phyloP scores from a whole-genome alignment of 225 moss, liverwort and hornwort species.

The Bryum argenteum region DNA sequence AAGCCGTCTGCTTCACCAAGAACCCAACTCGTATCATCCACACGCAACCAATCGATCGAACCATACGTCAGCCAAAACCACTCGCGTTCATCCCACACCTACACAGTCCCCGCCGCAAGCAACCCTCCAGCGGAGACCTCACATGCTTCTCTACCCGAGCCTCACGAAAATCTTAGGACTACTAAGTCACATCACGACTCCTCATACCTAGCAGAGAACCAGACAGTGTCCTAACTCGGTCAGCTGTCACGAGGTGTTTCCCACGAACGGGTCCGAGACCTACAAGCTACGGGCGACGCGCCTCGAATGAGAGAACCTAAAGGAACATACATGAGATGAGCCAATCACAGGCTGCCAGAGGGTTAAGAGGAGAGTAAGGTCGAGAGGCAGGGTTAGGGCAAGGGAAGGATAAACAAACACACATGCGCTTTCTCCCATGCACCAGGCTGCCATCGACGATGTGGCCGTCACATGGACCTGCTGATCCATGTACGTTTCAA shows the following conservation, averaged over 20 bases:
- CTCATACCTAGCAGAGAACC: slow-evolving; percentile 4
- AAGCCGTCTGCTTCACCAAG: neutral
- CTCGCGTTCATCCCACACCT: neutral
- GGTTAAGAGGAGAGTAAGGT: slow-evolving; percentile 65
- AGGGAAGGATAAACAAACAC: slow-evolving; percentile 99
- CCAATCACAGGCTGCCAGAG: slow-evolving; percentile 87
- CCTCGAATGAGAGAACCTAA: slow-evolving; percentile 46
- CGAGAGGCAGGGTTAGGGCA: slow-evolving; percentile 98
- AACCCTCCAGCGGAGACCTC: slow-evolving; percentile 16
- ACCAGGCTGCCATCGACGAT: slow-evolving; percentile 99
- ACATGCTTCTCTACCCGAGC: slow-evolving; percentile 1
- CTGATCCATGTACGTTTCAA: slow-evolving; percentile 99
- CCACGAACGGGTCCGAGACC: slow-evolving; percentile 36
- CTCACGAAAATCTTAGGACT: slow-evolving; percentile 7
- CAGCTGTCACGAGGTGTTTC: slow-evolving; percentile 15
- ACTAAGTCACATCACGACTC: slow-evolving; percentile 24
- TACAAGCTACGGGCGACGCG: slow-evolving; percentile 49
- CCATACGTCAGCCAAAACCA: neutral
- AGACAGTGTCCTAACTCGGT: slow-evolving; percentile 11
- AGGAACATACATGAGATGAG: slow-evolving; percentile 92
- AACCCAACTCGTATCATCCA: slow-evolving; percentile 4
- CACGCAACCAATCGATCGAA: neutral
- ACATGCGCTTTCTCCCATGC: slow-evolving; percentile 99
- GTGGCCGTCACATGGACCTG: slow-evolving; percentile 99
- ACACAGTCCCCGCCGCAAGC: slow-evolving; percentile 8